Base-by-base conservation (phyloP, 257 asterid species). In the Anisodus acutangulus region DNA sequence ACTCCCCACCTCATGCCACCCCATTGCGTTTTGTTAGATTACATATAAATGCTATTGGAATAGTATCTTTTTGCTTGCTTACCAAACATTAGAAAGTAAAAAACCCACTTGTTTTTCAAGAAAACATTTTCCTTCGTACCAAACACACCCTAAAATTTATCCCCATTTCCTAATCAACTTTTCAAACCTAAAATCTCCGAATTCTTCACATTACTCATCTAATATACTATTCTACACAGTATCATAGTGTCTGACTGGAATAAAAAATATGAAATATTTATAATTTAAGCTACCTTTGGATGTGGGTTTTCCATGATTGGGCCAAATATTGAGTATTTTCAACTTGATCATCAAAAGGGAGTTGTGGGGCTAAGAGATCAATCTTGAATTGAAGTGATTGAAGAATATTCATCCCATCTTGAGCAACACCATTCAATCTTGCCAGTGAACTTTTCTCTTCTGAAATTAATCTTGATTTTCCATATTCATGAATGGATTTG, bases 331-430 rank as follows among this genome's bases (percentile, higher is more conserved):
- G 96, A 5, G 96, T 92, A 82, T 91, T 89, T 79, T 92, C 92
- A 78, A 88, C 91, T 84, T 94, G 93, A 60, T 96, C 98, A 45
- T 85, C 88, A 13, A 88, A 83, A 53, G 94, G 92, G 55, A 94
- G 92, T 71, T 96, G 98, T 5, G 97, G 98, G 64, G 97, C 97
- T 81, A 96, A 92, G 60, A 94, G 97, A 90, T 96, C 99, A 54
- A 96, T 97, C 87, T 92, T 87, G 89, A 93, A 94, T 22, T 94
- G 97, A 76, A 91, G 94, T 0, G 98, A 91, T 79, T 92, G 94
- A 78, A 96, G 93, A 81, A 81, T 47, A 85, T 85, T 90, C 69
- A 94, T 66, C 82, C 95, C 94, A 91, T 96, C 98, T 85, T 96
- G 99, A 78, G 97, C 97, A 41, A 93, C 84, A 64, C 99, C 97